These are phyloP conservation scores for Sarcodon aspratus DNA, from an alignment of 768 basidiomycete genomes.

Conservation along the genomic window DNA sequence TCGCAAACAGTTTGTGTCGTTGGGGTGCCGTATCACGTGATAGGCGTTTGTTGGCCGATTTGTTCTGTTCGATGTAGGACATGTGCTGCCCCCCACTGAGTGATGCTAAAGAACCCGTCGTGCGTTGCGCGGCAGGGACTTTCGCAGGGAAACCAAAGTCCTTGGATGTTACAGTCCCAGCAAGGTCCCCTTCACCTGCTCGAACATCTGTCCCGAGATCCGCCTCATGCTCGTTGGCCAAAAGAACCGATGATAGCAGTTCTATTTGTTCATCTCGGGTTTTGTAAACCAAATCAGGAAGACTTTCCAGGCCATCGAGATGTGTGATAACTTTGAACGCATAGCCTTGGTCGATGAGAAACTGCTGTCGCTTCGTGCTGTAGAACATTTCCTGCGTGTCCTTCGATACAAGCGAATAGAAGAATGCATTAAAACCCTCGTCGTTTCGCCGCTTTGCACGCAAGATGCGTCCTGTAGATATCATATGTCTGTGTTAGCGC, in stretches of 20 bases:
- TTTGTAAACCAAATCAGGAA: constrained; percentile 85
- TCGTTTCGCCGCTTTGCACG: constrained; percentile 97
- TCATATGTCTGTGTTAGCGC: constrained; percentile 2
- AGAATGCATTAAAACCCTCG: constrained; percentile 99
- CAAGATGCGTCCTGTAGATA: constrained; percentile 73
- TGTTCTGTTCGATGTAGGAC: constrained; percentile 90
- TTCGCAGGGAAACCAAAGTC: constrained; percentile 66
- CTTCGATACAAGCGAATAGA: constrained; percentile 97
- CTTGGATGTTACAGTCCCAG: constrained; percentile 78
- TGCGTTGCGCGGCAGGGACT: constrained; percentile 62
- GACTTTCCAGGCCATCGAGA: constrained; percentile 80
- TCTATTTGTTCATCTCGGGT: constrained; percentile 93
- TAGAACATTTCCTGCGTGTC: constrained; percentile 99
- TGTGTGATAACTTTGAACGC: constrained; percentile 99
- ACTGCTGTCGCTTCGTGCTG: constrained; percentile 97
- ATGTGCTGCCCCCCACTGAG: constrained; percentile 86
- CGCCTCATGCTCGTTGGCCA: constrained; percentile 85
- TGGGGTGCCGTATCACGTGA: constrained; percentile 36
- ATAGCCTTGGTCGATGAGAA: constrained; percentile 97
- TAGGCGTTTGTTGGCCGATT: constrained; percentile 77
- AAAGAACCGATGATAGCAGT: constrained; percentile 83
- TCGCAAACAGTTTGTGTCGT: constrained; percentile 71
- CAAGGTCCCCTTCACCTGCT: constrained; percentile 75
- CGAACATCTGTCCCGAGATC: constrained; percentile 79
- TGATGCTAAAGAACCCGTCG: constrained; percentile 71